Evolutionary conservation across 129 eudicot species (phyloP).

Genomic region (Helianthus annuus): DNA sequence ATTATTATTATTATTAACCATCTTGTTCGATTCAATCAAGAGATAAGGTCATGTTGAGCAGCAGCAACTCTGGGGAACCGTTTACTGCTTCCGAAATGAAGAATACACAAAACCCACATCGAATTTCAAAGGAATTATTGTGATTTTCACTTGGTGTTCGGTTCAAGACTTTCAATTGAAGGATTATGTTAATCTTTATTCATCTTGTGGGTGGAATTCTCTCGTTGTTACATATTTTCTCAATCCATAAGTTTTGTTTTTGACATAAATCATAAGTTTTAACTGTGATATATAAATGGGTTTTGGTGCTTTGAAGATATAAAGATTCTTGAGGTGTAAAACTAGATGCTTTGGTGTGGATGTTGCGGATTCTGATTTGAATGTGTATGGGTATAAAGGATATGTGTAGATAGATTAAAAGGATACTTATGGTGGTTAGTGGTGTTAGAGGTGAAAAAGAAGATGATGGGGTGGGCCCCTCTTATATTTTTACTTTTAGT

Average conservation of each 20-base stretch:
- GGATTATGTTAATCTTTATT: slow-evolving; percentile 44
- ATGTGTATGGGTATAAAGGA: no score
- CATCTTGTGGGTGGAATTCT: slow-evolving; percentile 78
- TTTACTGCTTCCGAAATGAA: slow-evolving; percentile 56
- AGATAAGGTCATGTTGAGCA: slow-evolving; percentile 23
- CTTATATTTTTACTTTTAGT: no score
- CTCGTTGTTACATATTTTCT: slow-evolving; percentile 71
- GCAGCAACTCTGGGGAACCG: slow-evolving; percentile 49
- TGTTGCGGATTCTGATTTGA: no score
- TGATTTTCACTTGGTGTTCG: slow-evolving; percentile 66
- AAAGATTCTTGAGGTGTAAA: no score
- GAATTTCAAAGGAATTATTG: slow-evolving; percentile 57
- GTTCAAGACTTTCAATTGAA: slow-evolving; percentile 45
- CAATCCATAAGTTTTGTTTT: slow-evolving; percentile 54
- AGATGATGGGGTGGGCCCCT: no score
- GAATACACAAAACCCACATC: slow-evolving; percentile 11
- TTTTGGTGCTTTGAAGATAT: no score
- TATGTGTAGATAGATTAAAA: no score
- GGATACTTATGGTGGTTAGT: no score
- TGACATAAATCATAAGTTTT: neutral
- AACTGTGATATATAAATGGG: no score
- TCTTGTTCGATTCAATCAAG: slow-evolving; percentile 10
- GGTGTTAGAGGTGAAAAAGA: no score
- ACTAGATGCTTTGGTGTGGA: no score
- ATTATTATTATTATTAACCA: neutral